These are phyloP conservation scores for rapeseed (Brassica napus) DNA, from an alignment of 345 rosid genomes.

Conservation along the genomic window DNA sequence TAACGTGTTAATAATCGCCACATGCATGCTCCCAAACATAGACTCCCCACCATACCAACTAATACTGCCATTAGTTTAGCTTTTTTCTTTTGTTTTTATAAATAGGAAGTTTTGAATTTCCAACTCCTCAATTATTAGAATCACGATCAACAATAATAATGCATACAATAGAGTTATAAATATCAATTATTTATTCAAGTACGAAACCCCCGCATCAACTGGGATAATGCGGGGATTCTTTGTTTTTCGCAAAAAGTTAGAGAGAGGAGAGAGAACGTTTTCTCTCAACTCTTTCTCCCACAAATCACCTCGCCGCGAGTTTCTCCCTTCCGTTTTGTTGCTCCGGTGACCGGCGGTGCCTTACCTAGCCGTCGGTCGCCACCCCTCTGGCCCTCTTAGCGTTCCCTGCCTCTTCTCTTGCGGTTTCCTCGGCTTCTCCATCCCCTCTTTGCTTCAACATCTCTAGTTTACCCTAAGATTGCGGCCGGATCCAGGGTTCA, in stretches of 20 bases:
- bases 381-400: neutral
- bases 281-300: too few relatives aligned
- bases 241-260: neutral
- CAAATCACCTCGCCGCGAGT: neutral
- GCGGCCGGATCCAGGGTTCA: neutral
- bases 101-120: neutral
- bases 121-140: conserved; percentile 7
- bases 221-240: too few relatives aligned
- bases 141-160: neutral
- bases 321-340: neutral
- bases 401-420: neutral
- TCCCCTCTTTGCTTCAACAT: neutral
- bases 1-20: conserved; percentile 23
- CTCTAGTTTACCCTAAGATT: neutral
- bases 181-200: neutral
- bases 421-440: neutral
- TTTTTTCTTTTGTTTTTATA: neutral
- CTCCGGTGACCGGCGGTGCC: neutral
- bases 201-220: neutral
- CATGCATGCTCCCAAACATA: conserved; percentile 19
- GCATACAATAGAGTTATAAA: neutral
- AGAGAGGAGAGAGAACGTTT: too few relatives aligned
- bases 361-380: neutral
- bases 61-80: conserved; percentile 15
- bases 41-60: conserved; percentile 35